phyloP scores from a whole-genome alignment of 495 filamentous ascomycete genomes.

The Penicillium antarcticum region DNA sequence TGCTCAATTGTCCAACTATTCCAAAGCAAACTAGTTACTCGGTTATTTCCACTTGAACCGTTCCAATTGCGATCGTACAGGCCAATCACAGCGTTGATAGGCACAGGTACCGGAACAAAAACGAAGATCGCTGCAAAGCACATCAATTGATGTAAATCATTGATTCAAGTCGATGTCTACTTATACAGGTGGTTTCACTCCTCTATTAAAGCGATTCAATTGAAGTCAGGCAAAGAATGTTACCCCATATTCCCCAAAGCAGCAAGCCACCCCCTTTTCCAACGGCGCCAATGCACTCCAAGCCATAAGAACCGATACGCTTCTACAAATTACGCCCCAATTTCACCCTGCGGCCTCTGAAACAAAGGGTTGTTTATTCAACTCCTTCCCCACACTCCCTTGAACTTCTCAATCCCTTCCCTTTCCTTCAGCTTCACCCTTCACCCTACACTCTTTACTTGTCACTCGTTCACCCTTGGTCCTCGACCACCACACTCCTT shows the following conservation, averaged over 20 bases:
- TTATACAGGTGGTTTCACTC: no score
- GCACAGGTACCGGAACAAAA: no score
- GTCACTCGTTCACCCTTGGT: no score
- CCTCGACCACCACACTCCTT: conserved; percentile 1
- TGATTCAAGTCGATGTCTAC: no score
- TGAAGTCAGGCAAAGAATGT: background rate
- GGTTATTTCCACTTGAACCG: no score
- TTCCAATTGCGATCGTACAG: no score
- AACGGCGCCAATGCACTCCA: background rate
- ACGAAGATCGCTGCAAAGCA: no score
- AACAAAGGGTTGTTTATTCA: no score
- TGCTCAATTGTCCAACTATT: no score
- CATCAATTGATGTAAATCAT: no score
- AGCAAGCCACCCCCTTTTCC: conserved; percentile 5
- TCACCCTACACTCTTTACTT: background rate
- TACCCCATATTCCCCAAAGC: background rate
- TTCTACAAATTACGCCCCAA: background rate
- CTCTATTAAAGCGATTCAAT: background rate
- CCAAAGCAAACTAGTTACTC: no score
- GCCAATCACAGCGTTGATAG: no score
- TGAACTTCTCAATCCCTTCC: background rate
- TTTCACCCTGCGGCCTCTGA: background rate
- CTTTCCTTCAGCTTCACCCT: background rate
- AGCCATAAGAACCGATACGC: background rate
- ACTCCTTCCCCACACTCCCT: background rate